Evolutionary conservation across 2,329 filamentous ascomycete genomes (phyloP), one percentile per base, ranked within the genome.

Genomic region (Fusarium compactum): DNA sequence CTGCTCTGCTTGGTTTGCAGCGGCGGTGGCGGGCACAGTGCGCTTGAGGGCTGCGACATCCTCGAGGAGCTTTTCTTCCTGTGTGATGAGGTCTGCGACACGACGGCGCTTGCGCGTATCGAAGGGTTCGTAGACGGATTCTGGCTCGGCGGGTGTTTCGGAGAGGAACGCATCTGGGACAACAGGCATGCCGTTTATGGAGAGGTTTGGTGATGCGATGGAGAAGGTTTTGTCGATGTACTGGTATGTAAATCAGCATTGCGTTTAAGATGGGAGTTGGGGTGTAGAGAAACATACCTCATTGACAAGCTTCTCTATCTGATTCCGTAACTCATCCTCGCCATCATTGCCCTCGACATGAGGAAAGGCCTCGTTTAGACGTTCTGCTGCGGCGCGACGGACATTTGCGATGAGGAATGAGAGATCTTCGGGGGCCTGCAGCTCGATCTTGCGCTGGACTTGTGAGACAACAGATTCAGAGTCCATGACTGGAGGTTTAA

Each of bases 391-490:
- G 60, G 90, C 89, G 78, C 85, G 85, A 76, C 90, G 89, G 68
- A 93, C 88, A 76, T 92, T 92, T 70, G 85, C 82, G 73, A 92
- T 85, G 29, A 95, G 86, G 80, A 90, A 92, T 59, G 86, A 82
- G 34, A 95, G 85, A 80, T 95, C 92, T 51, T 91, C 89, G 44
- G 89, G 87, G n/a, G 87, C 86, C 82, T 95, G 92, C 54, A 95
- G 88, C 82, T 95, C 92, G 78, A 95, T 92, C 81, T 90, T 91
- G 78, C 92, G 90, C 80, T 94, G 89, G 71, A 80, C 79, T 40
- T 82, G 78, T 11, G 79, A 75, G 61, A 78, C 73, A 60, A 77
- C 68, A 14, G 77, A 79, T 56, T 80, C 78, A 34, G 78, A 74
- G 67, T 79, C 77, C 80, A 82, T 82, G 66, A 48, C 32, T 34